Percentiles rank a stretch among this genome's conserved stretches.
Conservation (phyloP, 305 asterid genomes). For the Salvia sclarea region DNA sequence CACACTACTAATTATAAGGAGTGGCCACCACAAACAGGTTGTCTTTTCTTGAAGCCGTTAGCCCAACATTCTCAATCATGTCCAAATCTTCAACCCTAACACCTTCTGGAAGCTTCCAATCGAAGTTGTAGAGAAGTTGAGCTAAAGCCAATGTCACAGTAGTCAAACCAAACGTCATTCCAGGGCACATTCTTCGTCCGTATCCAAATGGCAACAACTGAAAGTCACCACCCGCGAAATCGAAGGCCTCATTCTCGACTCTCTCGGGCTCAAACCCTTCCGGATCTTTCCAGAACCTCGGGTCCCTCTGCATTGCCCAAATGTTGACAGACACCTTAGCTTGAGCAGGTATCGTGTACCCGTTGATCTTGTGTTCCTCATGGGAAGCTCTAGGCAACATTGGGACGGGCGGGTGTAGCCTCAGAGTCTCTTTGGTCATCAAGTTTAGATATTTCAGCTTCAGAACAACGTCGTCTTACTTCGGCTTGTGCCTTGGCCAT, state of each 20-base stretch:
- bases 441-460: conserved; percentile 24
- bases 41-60: neutral
- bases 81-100: neutral
- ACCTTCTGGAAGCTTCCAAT: neutral
- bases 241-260: neutral
- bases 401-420: conserved; percentile 37
- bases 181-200: neutral
- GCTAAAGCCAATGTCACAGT: neutral
- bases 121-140: neutral
- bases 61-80: neutral
- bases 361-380: conserved; percentile 18
- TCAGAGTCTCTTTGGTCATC: conserved; percentile 30
- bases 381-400: conserved; percentile 37
- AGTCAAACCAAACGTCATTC: neutral
- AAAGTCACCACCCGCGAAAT: neutral
- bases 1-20: neutral
- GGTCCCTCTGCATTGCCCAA: conserved; percentile 37
- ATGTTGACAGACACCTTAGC: conserved; percentile 24
- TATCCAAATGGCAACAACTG: neutral
- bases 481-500: conserved; percentile 32
- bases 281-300: conserved; percentile 25
- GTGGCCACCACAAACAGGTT: neutral
- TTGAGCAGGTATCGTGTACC: conserved; percentile 27
- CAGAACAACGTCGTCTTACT: neutral
- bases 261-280: neutral